These are phyloP conservation scores for Penicillium silybi DNA, from an alignment of 495 filamentous ascomycete genomes.

Conservation along the genomic window DNA sequence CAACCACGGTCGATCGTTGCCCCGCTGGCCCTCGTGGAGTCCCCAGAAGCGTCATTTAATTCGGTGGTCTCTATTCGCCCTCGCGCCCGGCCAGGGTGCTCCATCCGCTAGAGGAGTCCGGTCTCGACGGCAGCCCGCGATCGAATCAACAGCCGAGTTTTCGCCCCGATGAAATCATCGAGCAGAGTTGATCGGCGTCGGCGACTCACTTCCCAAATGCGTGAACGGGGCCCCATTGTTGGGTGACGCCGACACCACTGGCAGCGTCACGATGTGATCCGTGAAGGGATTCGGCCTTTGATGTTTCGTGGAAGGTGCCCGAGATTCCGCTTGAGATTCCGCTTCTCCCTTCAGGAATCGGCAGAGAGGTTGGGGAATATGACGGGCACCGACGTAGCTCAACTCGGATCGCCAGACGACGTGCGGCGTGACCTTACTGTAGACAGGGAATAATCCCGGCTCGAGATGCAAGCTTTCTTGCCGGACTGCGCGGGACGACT, in stretches of 20 bases:
- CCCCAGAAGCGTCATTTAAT: constrained; percentile 31
- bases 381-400: neutral
- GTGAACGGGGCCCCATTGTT: neutral
- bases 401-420: constrained; percentile 7
- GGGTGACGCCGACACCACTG: neutral
- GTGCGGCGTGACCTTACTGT: neutral
- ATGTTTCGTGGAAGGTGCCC: neutral
- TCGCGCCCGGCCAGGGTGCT: constrained; percentile 1
- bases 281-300: neutral
- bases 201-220: neutral
- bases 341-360: neutral
- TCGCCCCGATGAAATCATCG: constrained; percentile 22
- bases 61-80: constrained; percentile 15
- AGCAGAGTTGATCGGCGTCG: constrained; percentile 5
- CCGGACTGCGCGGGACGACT: neutral
- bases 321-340: neutral
- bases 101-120: constrained; percentile 15
- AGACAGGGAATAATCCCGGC: constrained; percentile 12
- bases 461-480: neutral
- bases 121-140: constrained; percentile 6
- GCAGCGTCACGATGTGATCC: neutral
- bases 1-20: constrained; percentile 19
- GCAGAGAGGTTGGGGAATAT: neutral
- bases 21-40: constrained; percentile 19
- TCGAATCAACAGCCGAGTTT: constrained; percentile 20